Percentiles rank a stretch among this genome's conserved stretches.
Conservation (phyloP, 2,329 filamentous ascomycete species). For the Huntiella bhutanensis region DNA sequence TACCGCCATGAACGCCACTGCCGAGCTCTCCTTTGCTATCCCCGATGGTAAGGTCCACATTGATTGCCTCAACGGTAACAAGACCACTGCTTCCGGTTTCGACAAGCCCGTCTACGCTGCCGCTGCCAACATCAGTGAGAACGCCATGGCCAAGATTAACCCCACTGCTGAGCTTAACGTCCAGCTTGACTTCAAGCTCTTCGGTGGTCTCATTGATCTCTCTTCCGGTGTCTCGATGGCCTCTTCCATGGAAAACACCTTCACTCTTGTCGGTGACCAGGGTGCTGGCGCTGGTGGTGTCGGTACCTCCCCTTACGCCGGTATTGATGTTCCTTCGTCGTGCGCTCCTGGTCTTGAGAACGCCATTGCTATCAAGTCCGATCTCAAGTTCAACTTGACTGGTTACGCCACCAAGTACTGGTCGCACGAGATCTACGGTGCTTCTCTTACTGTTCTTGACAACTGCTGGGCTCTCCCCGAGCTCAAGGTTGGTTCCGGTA, state of each 20-base stretch:
- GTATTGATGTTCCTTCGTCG: neutral
- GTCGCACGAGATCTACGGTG: neutral
- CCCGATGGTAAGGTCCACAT: conserved; percentile 21
- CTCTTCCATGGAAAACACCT: conserved; percentile 21
- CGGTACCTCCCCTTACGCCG: neutral
- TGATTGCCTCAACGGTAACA: conserved; percentile 18
- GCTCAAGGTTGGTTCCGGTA: neutral
- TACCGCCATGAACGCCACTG: conserved; percentile 17
- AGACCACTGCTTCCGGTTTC: conserved; percentile 19
- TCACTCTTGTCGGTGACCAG: conserved; percentile 13
- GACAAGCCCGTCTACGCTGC: conserved; percentile 19
- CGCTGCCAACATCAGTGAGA: conserved; percentile 18
- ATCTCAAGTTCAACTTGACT: neutral
- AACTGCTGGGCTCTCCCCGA: conserved; percentile 3
- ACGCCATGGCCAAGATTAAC: conserved; percentile 18
- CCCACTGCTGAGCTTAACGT: conserved; percentile 20
- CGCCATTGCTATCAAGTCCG: conserved; percentile 4
- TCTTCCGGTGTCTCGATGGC: conserved; percentile 21
- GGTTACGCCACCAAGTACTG: conserved; percentile 4
- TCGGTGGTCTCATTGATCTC: conserved; percentile 20
- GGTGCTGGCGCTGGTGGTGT: neutral
- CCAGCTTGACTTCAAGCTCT: conserved; percentile 20
- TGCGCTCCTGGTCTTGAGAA: conserved; percentile 2
- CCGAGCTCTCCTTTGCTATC: conserved; percentile 18
- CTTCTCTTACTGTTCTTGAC: neutral